These are phyloP conservation scores for Kwoniella heveanensis DNA, from an alignment of 768 basidiomycete genomes.

Conservation along the genomic window DNA sequence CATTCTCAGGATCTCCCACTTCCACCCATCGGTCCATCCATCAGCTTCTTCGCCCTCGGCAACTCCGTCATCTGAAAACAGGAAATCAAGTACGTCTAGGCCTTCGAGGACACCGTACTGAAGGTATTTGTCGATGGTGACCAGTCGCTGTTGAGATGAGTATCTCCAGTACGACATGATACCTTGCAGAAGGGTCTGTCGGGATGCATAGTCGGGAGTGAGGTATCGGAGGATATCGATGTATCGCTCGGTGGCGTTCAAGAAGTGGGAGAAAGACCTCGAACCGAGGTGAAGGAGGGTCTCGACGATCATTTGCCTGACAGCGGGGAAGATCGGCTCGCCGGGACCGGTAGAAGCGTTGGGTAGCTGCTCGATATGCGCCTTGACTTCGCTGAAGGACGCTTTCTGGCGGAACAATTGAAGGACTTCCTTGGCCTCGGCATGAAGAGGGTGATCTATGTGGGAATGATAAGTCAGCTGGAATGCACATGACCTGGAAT, in stretches of 20 bases:
- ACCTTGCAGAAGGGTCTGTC: slow-evolving; percentile 66
- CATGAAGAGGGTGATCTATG: slow-evolving; percentile 73
- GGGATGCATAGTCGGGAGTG: slow-evolving; percentile 64
- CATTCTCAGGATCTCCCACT: slow-evolving; percentile 79
- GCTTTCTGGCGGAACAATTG: slow-evolving; percentile 71
- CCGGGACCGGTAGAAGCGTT: slow-evolving; percentile 65
- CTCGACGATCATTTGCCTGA: slow-evolving; percentile 80
- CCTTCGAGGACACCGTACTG: slow-evolving; percentile 98
- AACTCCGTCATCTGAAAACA: slow-evolving; percentile 61
- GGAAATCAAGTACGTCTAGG: slow-evolving; percentile 83
- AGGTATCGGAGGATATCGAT: slow-evolving; percentile 60
- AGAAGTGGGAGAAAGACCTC: slow-evolving; percentile 94
- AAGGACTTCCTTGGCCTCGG: slow-evolving; percentile 75
- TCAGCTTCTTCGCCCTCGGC: slow-evolving; percentile 57
- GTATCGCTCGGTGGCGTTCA: slow-evolving; percentile 96
- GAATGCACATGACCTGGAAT: background rate
- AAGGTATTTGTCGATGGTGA: slow-evolving; percentile 96
- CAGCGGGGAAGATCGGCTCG: slow-evolving; percentile 67
- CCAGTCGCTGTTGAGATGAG: slow-evolving; percentile 81
- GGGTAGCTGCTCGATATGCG: slow-evolving; percentile 71
- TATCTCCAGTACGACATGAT: slow-evolving; percentile 79
- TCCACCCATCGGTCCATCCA: slow-evolving; percentile 61
- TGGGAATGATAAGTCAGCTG: slow-evolving; percentile 15
- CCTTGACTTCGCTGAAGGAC: slow-evolving; percentile 72
- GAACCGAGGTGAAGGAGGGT: slow-evolving; percentile 88